Evolutionary conservation across 306 rosid genomes (phyloP).

Genomic region (Malus orientalis): DNA sequence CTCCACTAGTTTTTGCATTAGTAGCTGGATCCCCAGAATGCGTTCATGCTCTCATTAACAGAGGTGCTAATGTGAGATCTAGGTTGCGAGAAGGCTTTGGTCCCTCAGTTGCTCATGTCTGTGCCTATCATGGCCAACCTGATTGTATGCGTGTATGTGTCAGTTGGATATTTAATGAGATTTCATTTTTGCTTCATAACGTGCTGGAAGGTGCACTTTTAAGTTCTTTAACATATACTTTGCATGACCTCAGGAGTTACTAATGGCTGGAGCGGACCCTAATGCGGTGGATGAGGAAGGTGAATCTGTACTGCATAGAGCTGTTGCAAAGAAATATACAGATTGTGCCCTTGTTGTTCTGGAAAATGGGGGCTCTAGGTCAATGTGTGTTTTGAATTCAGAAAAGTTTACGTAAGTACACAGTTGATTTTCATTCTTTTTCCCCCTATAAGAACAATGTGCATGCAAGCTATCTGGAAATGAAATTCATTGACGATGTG

Average conservation of each 20-base stretch:
- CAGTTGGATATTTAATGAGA: slow-evolving; percentile 14
- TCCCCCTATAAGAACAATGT: not conserved
- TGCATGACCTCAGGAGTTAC: slow-evolving; percentile 59
- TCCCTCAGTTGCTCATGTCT: slow-evolving; percentile 93
- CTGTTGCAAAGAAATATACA: slow-evolving; percentile 81
- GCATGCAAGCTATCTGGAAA: too few species aligned
- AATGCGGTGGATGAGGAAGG: slow-evolving; percentile 96
- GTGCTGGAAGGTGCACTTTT: slow-evolving; percentile 8
- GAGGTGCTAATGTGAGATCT: slow-evolving; percentile 85
- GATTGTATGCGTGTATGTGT: slow-evolving; percentile 96
- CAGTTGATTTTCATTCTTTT: not conserved
- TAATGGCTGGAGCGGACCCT: slow-evolving; percentile 96
- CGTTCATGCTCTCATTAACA: slow-evolving; percentile 59
- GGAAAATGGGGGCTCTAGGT: slow-evolving; percentile 95
- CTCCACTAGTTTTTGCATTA: slow-evolving; percentile 92
- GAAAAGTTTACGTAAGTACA: slow-evolving; percentile 78
- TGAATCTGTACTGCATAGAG: slow-evolving; percentile 92
- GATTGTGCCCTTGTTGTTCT: slow-evolving; percentile 91
- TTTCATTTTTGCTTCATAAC: not conserved
- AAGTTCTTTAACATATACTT: slow-evolving; percentile 9
- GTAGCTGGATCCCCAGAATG: slow-evolving; percentile 99
- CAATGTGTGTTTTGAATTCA: slow-evolving; percentile 75
- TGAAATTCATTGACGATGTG: not conserved
- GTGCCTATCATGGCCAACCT: slow-evolving; percentile 98
- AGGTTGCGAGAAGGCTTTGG: slow-evolving; percentile 87